Evolutionary conservation across 1,284 basidiomycete genomes (phyloP).

Genomic region (Stygiomarasmius scandens): DNA sequence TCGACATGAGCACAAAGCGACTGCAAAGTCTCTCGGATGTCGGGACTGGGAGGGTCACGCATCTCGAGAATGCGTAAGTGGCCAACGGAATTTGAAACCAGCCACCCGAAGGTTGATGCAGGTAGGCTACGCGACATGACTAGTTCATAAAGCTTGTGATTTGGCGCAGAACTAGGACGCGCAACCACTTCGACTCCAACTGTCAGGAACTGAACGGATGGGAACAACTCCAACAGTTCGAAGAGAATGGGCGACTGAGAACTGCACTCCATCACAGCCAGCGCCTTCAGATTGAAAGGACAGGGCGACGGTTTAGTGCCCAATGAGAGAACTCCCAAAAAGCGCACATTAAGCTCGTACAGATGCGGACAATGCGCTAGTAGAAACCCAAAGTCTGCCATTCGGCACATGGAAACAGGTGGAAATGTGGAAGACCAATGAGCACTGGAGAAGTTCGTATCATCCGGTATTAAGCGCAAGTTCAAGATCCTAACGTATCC

Average conservation of each 20-base stretch:
- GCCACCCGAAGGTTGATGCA: slow-evolving; percentile 36
- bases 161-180: slow-evolving; percentile 26
- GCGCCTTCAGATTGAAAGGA: slow-evolving; percentile 35
- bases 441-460: slow-evolving; percentile 10
- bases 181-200: slow-evolving; percentile 43
- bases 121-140: slow-evolving; percentile 38
- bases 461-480: neutral
- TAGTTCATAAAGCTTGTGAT: slow-evolving; percentile 43
- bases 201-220: slow-evolving; percentile 40
- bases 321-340: slow-evolving; percentile 16
- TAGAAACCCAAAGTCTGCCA: slow-evolving; percentile 26
- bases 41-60: slow-evolving; percentile 35
- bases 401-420: slow-evolving; percentile 6
- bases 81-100: slow-evolving; percentile 36
- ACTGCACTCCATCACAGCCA: slow-evolving; percentile 39
- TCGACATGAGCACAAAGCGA: slow-evolving; percentile 36
- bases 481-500: slow-evolving; percentile 9
- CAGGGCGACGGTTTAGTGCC: slow-evolving; percentile 6
- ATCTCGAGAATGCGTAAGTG: slow-evolving; percentile 45
- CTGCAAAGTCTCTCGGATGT: slow-evolving; percentile 29
- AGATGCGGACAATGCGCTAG: slow-evolving; percentile 36
- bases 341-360: slow-evolving; percentile 40
- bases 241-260: slow-evolving; percentile 48
- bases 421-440: neutral
- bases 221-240: slow-evolving; percentile 44